A percentile compares a stretch with the other conserved stretches of the same genome.
These are phyloP conservation scores for Aspergillus diversus DNA, from an alignment of 495 filamentous ascomycete genomes.

Conservation along the genomic window DNA sequence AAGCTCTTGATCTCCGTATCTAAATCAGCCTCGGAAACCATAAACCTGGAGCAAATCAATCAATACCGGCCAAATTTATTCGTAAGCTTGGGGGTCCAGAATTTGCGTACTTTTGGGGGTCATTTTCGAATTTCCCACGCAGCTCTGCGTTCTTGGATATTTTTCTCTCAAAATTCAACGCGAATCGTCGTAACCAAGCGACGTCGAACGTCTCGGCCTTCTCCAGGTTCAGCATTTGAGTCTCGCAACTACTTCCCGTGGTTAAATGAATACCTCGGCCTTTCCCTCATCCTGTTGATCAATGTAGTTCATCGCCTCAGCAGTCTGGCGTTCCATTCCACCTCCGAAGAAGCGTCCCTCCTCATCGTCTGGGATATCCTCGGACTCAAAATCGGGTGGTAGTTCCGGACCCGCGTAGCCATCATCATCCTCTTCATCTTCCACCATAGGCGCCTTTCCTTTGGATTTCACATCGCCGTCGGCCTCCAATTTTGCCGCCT, in stretches of 20 bases:
- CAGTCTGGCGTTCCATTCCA: constrained; percentile 79
- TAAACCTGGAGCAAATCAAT: constrained; percentile 55
- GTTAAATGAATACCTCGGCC: constrained; percentile 38
- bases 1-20: constrained; percentile 88
- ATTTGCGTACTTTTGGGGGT: constrained; percentile 74
- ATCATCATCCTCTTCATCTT: constrained; percentile 65
- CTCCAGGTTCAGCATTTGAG: constrained; percentile 18
- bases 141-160: constrained; percentile 93
- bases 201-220: constrained; percentile 78
- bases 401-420: constrained; percentile 69
- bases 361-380: constrained; percentile 73
- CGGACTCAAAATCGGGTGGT: constrained; percentile 66
- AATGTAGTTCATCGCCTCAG: constrained; percentile 88
- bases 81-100: background rate
- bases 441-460: constrained; percentile 59
- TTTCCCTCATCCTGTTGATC: constrained; percentile 69
- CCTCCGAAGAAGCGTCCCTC: constrained; percentile 95
- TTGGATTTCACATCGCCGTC: constrained; percentile 66
- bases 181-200: constrained; percentile 80
- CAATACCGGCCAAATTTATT: background rate
- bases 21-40: constrained; percentile 86
- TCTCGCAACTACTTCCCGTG: background rate
- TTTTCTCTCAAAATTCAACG: constrained; percentile 85
- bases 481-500: constrained; percentile 74
- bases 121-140: constrained; percentile 81